phyloP scores from a whole-genome alignment of 352 stramenopile genomes.

The Globisporangium canariense region DNA sequence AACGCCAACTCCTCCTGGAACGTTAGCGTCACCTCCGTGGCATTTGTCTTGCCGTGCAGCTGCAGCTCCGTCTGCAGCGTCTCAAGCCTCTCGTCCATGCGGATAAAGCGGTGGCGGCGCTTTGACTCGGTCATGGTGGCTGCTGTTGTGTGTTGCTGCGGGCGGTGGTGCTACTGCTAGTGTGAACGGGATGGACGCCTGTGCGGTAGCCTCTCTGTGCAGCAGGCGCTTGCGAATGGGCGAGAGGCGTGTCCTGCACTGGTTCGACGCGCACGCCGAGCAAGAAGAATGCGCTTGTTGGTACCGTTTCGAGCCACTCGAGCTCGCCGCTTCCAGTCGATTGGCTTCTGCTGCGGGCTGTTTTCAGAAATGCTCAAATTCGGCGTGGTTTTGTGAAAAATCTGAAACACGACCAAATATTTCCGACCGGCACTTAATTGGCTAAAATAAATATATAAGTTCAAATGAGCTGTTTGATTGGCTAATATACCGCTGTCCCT shows the following conservation, averaged over 20 bases:
- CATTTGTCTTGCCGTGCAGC: slow-evolving; percentile 79
- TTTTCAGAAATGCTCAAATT: too few species aligned
- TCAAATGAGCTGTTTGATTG: too few species aligned
- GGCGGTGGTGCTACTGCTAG: background rate
- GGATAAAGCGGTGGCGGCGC: slow-evolving; percentile 82
- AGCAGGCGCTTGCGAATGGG: background rate
- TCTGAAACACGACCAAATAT: too few species aligned
- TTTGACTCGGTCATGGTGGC: slow-evolving; percentile 30
- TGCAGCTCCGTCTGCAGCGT: slow-evolving; percentile 77
- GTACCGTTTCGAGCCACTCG: background rate
- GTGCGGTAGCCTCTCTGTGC: background rate
- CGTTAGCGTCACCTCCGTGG: slow-evolving; percentile 53
- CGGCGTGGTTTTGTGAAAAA: too few species aligned
- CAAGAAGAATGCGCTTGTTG: background rate
- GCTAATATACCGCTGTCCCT: too few species aligned
- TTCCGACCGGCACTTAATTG: too few species aligned
- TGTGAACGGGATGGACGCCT: background rate
- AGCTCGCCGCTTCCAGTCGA: background rate
- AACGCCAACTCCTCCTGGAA: slow-evolving; percentile 82
- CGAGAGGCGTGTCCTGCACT: background rate
- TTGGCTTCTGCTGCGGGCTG: too few species aligned
- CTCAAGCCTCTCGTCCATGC: slow-evolving; percentile 74
- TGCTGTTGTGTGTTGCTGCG: background rate
- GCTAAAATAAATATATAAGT: too few species aligned
- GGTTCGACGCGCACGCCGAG: background rate